Evolutionary conservation across 768 basidiomycete genomes (phyloP).

Genomic region (Dentipellis sp.): DNA sequence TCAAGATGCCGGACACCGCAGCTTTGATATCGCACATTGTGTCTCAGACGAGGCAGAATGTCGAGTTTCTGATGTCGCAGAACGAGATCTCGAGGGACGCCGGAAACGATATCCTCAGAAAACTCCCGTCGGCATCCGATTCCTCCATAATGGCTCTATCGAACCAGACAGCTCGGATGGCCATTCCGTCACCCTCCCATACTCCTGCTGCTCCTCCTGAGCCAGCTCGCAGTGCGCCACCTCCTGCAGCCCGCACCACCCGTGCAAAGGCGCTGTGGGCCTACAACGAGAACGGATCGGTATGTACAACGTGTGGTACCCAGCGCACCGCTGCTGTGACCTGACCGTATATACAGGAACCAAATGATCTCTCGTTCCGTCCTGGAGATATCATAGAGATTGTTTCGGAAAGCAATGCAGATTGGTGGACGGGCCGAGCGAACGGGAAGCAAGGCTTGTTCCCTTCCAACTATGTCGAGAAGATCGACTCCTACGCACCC

Average conservation of each 20-base stretch:
- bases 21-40: constrained; percentile 50
- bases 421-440: constrained; percentile 78
- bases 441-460: constrained; percentile 66
- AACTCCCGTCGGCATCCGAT: constrained; percentile 23
- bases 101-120: constrained; percentile 29
- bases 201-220: constrained; percentile 6
- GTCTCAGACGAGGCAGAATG: constrained; percentile 36
- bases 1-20: constrained; percentile 15
- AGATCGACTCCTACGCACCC: constrained; percentile 23
- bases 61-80: constrained; percentile 35
- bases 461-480: constrained; percentile 70
- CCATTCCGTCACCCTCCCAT: constrained; percentile 6
- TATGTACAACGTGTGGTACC: constrained; percentile 19
- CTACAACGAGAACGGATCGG: constrained; percentile 52
- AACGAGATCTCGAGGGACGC: constrained; percentile 31
- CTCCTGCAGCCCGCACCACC: constrained; percentile 13
- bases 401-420: constrained; percentile 67
- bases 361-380: constrained; percentile 71
- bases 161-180: constrained; percentile 13
- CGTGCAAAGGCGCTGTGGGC: constrained; percentile 54
- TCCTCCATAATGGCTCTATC: constrained; percentile 13
- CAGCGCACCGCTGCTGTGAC: background rate
- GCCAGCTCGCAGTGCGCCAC: constrained; percentile 13
- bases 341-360: constrained; percentile 38
- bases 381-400: constrained; percentile 74